These are phyloP conservation scores for Naumovozyma castellii DNA, from an alignment of 805 yeast species.

Conservation along the genomic window DNA sequence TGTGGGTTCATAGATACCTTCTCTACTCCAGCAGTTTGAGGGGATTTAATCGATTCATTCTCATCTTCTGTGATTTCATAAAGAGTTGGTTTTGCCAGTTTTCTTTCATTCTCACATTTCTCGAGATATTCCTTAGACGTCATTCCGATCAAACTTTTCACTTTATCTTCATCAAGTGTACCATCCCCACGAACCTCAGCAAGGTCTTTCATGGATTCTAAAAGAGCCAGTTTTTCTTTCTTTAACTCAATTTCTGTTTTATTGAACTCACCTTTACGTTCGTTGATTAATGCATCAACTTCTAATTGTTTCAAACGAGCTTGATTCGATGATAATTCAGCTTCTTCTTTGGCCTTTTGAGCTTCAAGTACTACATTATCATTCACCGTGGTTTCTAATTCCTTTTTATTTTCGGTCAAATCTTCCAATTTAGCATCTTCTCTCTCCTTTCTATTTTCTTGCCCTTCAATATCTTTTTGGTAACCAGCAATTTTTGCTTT, in stretches of 20 bases:
- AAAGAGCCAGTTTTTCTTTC: constrained; percentile 25
- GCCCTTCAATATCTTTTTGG: constrained; percentile 26
- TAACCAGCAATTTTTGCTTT: constrained; percentile 28
- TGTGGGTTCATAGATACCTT: too few species aligned
- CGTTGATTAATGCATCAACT: constrained; percentile 31
- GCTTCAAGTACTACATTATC: constrained; percentile 19
- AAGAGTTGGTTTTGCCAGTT: constrained; percentile 8
- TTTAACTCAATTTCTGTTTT: constrained; percentile 30
- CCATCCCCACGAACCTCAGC: constrained; percentile 32
- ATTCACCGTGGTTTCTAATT: constrained; percentile 16
- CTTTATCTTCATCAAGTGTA: constrained; percentile 25
- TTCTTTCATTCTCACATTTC: constrained; percentile 11
- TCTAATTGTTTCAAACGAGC: constrained; percentile 32
- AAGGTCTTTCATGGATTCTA: constrained; percentile 31
- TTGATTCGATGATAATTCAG: constrained; percentile 27
- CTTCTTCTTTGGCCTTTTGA: constrained; percentile 31
- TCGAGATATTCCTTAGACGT: constrained; percentile 25
- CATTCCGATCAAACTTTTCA: constrained; percentile 26
- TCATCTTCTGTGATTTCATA: not conserved
- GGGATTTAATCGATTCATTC: not conserved
- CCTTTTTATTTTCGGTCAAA: constrained; percentile 26
- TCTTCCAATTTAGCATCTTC: constrained; percentile 28
- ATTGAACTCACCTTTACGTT: constrained; percentile 31
- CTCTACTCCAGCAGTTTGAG: too few species aligned
- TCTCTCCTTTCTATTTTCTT: constrained; percentile 23